phyloP scores from a whole-genome alignment of 164 flowering plant species.

The Taxillus chinensis region DNA sequence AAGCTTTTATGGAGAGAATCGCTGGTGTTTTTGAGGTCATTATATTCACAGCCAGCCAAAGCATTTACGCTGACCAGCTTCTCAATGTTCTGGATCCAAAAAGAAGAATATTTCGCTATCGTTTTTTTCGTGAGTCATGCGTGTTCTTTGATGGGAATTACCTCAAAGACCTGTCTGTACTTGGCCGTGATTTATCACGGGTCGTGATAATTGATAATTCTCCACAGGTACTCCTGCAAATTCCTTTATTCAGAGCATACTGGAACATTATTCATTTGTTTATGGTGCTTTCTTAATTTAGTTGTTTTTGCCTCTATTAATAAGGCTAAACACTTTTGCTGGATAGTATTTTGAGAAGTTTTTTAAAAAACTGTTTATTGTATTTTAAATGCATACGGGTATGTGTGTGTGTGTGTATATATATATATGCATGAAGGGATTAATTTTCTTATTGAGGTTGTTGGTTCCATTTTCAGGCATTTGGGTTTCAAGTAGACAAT shows the following conservation, averaged over 20 bases:
- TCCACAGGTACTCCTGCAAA: constrained; percentile 65
- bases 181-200: constrained; percentile 88
- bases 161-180: constrained; percentile 89
- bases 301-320: too few species aligned
- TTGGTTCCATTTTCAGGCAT: constrained; percentile 48
- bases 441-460: neutral
- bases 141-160: constrained; percentile 86
- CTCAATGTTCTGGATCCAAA: constrained; percentile 90
- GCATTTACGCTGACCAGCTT: constrained; percentile 96
- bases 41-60: constrained; percentile 95
- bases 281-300: too few species aligned
- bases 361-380: too few species aligned
- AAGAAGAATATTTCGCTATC: constrained; percentile 78
- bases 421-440: too few species aligned
- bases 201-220: constrained; percentile 87
- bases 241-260: neutral
- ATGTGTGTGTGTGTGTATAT: too few species aligned
- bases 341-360: too few species aligned
- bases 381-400: too few species aligned
- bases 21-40: constrained; percentile 80
- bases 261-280: neutral
- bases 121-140: constrained; percentile 90
- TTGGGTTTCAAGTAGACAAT: constrained; percentile 96
- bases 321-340: too few species aligned
- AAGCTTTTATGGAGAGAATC: constrained; percentile 74